A percentile compares a stretch with the other conserved stretches of the same genome.
These are phyloP conservation scores for Solanum commersonii DNA, from an alignment of 257 asterid species.

Conservation along the genomic window DNA sequence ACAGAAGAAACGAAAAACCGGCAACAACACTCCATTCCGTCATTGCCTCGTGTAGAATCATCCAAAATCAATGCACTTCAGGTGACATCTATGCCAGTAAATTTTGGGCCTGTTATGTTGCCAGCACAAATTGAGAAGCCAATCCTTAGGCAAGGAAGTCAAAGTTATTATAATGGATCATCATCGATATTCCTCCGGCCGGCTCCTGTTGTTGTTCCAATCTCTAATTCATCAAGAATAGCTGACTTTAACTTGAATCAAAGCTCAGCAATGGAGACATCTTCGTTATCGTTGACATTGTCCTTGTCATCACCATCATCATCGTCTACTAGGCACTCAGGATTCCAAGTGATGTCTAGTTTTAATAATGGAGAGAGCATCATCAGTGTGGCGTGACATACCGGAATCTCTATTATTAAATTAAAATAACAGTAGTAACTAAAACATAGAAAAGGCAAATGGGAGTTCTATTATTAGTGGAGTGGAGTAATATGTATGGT, in stretches of 20 bases:
- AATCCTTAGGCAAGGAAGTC: not conserved
- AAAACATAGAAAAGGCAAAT: not conserved
- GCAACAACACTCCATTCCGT: slow-evolving; percentile 15
- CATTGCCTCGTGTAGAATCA: slow-evolving; percentile 8
- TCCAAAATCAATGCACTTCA: slow-evolving; percentile 8
- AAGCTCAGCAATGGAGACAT: not conserved
- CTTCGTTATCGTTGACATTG: slow-evolving; percentile 6
- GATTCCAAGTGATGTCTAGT: slow-evolving; percentile 2
- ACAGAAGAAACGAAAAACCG: slow-evolving; percentile 28
- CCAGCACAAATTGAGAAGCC: not conserved
- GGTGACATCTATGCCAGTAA: not conserved
- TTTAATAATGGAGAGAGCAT: slow-evolving; percentile 4
- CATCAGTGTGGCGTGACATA: slow-evolving; percentile 5
- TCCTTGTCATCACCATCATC: not conserved
- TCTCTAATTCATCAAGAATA: not conserved
- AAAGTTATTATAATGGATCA: not conserved
- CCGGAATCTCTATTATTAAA: not conserved
- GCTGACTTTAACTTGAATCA: not conserved
- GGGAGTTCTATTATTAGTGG: not conserved
- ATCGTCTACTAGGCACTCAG: not conserved
- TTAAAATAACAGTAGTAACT: not conserved
- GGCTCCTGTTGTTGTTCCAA: not conserved
- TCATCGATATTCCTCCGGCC: not conserved
- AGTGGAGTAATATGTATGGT: not conserved
- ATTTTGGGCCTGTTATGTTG: not conserved